Conservation (phyloP, 371 early-diverging fungal genomes). For the Haplosporangium sp. region DNA sequence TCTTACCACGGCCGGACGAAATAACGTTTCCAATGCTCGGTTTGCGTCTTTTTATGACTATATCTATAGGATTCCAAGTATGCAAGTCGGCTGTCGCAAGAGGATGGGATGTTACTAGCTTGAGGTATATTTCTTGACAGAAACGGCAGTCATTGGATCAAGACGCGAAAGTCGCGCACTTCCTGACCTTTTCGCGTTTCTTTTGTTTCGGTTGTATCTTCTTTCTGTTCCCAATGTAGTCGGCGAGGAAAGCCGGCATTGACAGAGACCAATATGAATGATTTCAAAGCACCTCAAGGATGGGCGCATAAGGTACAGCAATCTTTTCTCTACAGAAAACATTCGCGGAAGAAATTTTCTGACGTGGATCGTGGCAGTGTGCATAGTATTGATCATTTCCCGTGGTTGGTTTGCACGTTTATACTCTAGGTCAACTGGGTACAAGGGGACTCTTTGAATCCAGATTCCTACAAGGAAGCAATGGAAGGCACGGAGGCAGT, state of each 20-base stretch:
- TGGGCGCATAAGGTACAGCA: constrained; percentile 61
- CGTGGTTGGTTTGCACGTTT: not conserved
- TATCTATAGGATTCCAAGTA: constrained; percentile 62
- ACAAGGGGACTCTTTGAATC: constrained; percentile 73
- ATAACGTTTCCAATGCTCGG: not conserved
- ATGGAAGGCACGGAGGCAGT: constrained; percentile 72
- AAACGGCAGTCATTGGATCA: not conserved
- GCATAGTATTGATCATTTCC: not conserved
- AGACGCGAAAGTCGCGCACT: not conserved
- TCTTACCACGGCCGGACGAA: too few relatives aligned
- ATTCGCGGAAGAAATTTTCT: too few relatives aligned
- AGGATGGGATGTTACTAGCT: constrained; percentile 82
- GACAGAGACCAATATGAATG: constrained; percentile 31
- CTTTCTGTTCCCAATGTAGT: constrained; percentile 35
- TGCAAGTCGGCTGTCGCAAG: constrained; percentile 71
- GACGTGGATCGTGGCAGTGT: too few relatives aligned
- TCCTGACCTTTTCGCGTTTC: too few relatives aligned
- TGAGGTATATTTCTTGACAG: constrained; percentile 62
- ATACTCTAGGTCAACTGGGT: constrained; percentile 66
- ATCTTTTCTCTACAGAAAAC: not conserved
- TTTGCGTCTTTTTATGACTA: not conserved
- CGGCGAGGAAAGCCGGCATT: constrained; percentile 63
- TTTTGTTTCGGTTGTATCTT: too few relatives aligned
- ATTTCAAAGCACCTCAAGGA: constrained; percentile 49
- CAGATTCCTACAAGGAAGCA: constrained; percentile 64